Evolutionary conservation across 805 yeast genomes (phyloP).

Genomic region (Myxozyma neglecta): DNA sequence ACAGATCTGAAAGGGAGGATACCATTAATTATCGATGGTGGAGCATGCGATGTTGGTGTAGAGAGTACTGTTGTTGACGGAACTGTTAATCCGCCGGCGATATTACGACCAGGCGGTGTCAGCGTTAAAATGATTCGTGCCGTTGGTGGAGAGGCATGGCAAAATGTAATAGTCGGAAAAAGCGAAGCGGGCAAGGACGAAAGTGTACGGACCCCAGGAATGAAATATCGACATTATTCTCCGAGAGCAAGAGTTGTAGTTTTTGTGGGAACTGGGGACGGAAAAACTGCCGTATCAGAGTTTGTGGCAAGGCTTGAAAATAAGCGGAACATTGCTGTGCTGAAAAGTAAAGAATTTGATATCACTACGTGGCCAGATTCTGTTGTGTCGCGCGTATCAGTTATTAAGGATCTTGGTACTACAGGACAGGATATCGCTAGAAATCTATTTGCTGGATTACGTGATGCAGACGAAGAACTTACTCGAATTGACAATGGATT

Average conservation of each 20-base stretch:
- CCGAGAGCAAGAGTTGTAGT: conserved; percentile 82
- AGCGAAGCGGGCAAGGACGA: conserved; percentile 54
- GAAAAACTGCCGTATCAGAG: conserved; percentile 33
- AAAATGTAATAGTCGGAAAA: conserved; percentile 61
- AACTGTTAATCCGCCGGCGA: conserved; percentile 74
- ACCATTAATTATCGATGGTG: conserved; percentile 88
- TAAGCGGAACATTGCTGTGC: conserved; percentile 15
- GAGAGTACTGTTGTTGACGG: conserved; percentile 96
- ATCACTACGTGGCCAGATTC: conserved; percentile 3
- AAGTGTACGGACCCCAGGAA: conserved; percentile 88
- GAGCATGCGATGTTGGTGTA: conserved; percentile 78
- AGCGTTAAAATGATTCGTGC: conserved; percentile 69
- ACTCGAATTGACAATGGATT: conserved; percentile 49
- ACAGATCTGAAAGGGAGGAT: conserved; percentile 77
- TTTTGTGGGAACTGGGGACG: conserved; percentile 53
- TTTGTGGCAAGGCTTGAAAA: background rate
- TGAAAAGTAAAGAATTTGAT: conserved; percentile 26
- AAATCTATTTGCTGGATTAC: conserved; percentile 66
- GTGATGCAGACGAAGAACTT: conserved; percentile 63
- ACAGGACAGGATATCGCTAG: conserved; percentile 65
- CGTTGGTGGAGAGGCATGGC: conserved; percentile 72
- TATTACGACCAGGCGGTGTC: conserved; percentile 92
- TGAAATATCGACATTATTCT: conserved; percentile 95
- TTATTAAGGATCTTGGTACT: conserved; percentile 43
- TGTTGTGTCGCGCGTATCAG: background rate